Conservation (phyloP, 2,329 filamentous ascomycete genomes). For the Paracoccidioides lutzii region DNA sequence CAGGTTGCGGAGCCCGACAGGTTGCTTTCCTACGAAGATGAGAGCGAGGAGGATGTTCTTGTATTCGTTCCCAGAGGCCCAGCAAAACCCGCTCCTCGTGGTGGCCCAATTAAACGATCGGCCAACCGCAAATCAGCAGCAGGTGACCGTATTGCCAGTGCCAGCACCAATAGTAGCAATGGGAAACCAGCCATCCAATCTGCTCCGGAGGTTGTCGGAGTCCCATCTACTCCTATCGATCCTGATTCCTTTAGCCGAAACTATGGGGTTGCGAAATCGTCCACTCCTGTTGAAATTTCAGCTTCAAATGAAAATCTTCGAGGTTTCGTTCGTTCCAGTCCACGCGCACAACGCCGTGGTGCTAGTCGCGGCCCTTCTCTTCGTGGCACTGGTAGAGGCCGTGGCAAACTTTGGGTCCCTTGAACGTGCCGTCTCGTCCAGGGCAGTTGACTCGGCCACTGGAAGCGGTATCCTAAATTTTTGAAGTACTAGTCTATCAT, state of each 20-base stretch:
- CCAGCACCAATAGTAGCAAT: background rate
- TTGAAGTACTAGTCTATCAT: background rate
- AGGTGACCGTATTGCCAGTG: background rate
- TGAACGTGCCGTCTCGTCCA: constrained; percentile 16
- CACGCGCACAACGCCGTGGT: constrained; percentile 23
- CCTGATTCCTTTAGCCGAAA: constrained; percentile 37
- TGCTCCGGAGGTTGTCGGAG: constrained; percentile 25
- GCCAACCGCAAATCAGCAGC: constrained; percentile 19
- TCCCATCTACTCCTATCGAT: constrained; percentile 36
- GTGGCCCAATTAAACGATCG: constrained; percentile 13
- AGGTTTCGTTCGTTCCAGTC: constrained; percentile 23
- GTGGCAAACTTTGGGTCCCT: constrained; percentile 35
- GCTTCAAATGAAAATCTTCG: constrained; percentile 14
- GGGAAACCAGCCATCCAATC: constrained; percentile 8
- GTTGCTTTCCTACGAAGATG: constrained; percentile 35
- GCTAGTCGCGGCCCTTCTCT: constrained; percentile 22
- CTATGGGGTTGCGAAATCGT: constrained; percentile 20
- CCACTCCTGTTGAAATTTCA: constrained; percentile 21
- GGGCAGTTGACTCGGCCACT: background rate
- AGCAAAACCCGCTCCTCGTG: constrained; percentile 22
- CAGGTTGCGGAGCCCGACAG: constrained; percentile 26
- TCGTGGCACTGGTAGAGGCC: constrained; percentile 27
- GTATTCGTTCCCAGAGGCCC: constrained; percentile 34
- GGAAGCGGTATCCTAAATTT: background rate
- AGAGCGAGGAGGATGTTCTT: constrained; percentile 36